phyloP scores from a whole-genome alignment of 768 basidiomycete genomes.

The Lentinus brumalis region DNA sequence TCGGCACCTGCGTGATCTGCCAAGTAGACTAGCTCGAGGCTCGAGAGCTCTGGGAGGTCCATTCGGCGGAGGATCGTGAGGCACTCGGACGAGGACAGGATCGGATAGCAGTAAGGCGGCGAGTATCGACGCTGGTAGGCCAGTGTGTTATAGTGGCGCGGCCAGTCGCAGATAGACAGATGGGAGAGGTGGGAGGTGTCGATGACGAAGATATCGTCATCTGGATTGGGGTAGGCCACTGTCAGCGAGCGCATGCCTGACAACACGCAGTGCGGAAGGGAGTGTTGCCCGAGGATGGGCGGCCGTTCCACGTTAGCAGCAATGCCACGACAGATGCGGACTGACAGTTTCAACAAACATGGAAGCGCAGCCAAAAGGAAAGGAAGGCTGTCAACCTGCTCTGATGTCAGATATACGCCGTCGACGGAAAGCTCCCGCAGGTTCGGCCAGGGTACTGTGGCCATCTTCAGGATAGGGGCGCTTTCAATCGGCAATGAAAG shows the following conservation, averaged over 20 bases:
- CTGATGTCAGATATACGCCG: not conserved
- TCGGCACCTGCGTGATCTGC: not conserved
- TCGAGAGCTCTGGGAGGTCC: not conserved
- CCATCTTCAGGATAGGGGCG: not conserved
- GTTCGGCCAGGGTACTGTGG: not conserved
- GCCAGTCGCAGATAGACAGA: not conserved
- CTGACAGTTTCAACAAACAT: not conserved
- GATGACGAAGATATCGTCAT: not conserved
- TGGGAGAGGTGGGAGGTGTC: not conserved
- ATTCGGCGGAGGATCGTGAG: not conserved
- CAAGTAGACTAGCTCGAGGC: not conserved
- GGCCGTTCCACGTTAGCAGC: not conserved
- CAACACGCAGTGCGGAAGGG: not conserved
- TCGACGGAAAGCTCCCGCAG: not conserved
- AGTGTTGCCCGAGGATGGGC: not conserved
- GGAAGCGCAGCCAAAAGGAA: not conserved
- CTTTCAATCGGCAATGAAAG: not conserved
- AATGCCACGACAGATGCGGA: not conserved
- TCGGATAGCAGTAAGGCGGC: not conserved
- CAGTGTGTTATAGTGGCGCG: not conserved
- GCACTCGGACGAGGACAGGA: slow-evolving; percentile 1
- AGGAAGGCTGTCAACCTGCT: not conserved
- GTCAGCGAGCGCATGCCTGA: not conserved
- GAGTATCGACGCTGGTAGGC: not conserved
- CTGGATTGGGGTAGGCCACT: not conserved